Conservation (phyloP, 2,329 filamentous ascomycete genomes). For the Neopestalotiopsis sp. region DNA sequence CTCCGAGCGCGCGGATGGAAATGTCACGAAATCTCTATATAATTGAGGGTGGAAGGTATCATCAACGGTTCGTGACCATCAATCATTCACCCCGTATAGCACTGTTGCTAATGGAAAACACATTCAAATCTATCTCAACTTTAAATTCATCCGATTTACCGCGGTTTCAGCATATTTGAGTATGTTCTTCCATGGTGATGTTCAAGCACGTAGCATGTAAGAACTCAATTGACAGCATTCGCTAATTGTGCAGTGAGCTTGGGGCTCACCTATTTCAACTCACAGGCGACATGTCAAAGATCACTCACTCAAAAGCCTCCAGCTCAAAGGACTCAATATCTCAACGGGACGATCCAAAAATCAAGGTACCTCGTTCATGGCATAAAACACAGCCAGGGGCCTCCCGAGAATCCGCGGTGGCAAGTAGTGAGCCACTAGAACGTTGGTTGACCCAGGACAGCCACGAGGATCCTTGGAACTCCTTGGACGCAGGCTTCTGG, state of each 20-base stretch:
- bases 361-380: neutral
- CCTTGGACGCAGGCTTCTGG: neutral
- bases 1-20: neutral
- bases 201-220: neutral
- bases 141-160: neutral
- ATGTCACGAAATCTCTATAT: neutral
- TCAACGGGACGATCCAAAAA: neutral
- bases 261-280: neutral
- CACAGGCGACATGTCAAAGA: neutral
- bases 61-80: neutral
- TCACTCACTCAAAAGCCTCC: neutral
- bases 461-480: neutral
- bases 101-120: neutral
- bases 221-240: neutral
- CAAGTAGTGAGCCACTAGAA: neutral
- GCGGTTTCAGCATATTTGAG: neutral
- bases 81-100: neutral
- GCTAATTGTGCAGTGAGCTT: neutral
- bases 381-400: neutral
- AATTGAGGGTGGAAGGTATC: neutral
- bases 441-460: neutral
- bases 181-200: neutral
- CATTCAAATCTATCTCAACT: neutral
- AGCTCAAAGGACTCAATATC: neutral
- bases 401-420: neutral